Evolutionary conservation across 2,329 filamentous ascomycete species (phyloP).

Genomic region (Penicillium sp.): DNA sequence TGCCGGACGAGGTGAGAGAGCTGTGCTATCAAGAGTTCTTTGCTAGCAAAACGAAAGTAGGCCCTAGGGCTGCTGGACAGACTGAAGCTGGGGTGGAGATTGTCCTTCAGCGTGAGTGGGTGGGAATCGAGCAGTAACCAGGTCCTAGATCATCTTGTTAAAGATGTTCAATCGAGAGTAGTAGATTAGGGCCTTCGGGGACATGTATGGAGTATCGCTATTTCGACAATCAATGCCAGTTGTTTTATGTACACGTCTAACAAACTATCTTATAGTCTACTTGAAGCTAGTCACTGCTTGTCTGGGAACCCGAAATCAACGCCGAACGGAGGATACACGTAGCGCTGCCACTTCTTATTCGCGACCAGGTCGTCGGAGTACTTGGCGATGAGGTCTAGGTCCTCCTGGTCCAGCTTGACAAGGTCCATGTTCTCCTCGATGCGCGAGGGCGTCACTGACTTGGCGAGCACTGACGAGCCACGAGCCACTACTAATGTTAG

Average conservation of each 20-base stretch:
- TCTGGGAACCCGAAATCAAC: constrained; percentile 75
- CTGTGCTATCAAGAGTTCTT: constrained; percentile 31
- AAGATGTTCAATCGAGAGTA: not conserved
- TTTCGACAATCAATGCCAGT: not conserved
- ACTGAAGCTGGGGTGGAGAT: constrained; percentile 13
- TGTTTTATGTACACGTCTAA: constrained; percentile 15
- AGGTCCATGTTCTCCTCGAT: constrained; percentile 48
- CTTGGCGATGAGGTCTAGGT: constrained; percentile 44
- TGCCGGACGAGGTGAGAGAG: constrained; percentile 19
- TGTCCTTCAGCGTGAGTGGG: constrained; percentile 25
- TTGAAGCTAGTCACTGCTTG: constrained; percentile 46
- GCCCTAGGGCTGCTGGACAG: not conserved
- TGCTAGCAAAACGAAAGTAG: constrained; percentile 1
- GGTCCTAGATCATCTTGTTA: not conserved
- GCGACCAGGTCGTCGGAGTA: constrained; percentile 41
- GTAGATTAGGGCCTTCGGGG: not conserved
- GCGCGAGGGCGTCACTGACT: constrained; percentile 47
- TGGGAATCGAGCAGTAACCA: constrained; percentile 17
- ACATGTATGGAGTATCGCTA: constrained; percentile 9
- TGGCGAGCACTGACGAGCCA: constrained; percentile 48
- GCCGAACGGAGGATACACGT: constrained; percentile 72
- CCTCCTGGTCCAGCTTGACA: constrained; percentile 44
- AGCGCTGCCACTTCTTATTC: constrained; percentile 47
- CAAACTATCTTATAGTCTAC: constrained; percentile 2
- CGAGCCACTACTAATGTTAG: constrained; percentile 36